A percentile compares a stretch with the other conserved stretches of the same genome.
phyloP scores from a whole-genome alignment of 1,139 yeast species.

The Arxiozyma heterogenica region DNA sequence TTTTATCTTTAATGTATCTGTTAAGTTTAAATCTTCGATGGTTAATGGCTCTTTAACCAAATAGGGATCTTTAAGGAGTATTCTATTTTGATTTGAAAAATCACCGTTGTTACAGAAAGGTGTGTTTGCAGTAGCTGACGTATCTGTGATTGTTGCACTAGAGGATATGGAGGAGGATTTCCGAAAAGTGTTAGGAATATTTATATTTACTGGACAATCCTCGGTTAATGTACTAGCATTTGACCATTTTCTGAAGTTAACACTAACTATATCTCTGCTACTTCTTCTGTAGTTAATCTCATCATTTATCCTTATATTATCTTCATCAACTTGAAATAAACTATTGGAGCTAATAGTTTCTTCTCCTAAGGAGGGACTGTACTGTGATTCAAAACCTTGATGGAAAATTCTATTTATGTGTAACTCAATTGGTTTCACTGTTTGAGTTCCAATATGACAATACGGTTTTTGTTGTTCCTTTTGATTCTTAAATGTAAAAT shows the following conservation, averaged over 20 bases:
- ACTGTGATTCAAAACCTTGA: background rate
- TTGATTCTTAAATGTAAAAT: slow-evolving; percentile 4
- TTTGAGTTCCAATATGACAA: slow-evolving; percentile 1
- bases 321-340: background rate
- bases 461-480: background rate
- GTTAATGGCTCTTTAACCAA: background rate
- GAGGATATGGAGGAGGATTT: background rate
- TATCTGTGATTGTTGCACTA: background rate
- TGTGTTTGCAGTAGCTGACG: background rate
- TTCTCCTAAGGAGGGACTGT: background rate
- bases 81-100: background rate
- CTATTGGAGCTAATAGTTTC: background rate
- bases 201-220: too few relatives aligned
- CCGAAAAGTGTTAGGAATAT: background rate
- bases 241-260: slow-evolving; percentile 1
- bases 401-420: slow-evolving; percentile 2
- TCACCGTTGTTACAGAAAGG: too few relatives aligned
- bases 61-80: background rate
- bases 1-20: background rate
- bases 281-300: background rate
- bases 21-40: background rate
- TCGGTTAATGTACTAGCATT: background rate
- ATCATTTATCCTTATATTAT: background rate
- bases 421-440: background rate
- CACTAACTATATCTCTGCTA: background rate